phyloP scores from a whole-genome alignment of 805 yeast genomes.

The Saccharomycopsis javanensis region DNA sequence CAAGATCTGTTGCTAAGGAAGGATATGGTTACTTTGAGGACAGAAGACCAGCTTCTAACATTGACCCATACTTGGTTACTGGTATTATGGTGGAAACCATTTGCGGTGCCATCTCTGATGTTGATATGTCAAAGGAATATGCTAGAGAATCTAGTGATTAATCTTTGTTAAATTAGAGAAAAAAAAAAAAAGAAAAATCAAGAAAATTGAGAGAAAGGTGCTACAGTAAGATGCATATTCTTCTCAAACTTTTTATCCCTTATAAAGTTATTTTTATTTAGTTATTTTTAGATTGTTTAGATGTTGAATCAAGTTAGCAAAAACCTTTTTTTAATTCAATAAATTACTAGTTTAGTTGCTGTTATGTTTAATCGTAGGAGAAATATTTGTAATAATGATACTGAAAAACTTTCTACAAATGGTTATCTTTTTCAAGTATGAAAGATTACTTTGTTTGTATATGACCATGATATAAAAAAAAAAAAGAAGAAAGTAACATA shows the following conservation, averaged over 20 bases:
- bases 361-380: not conserved
- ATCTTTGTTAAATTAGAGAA: not conserved
- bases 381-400: too few species aligned
- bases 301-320: not conserved
- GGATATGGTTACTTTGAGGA: conserved; percentile 98
- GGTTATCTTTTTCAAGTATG: too few species aligned
- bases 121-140: conserved; percentile 86
- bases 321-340: not conserved
- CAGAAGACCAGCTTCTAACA: conserved; percentile 99
- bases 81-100: conserved; percentile 98
- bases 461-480: too few species aligned
- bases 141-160: conserved; percentile 47
- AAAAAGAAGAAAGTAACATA: too few species aligned
- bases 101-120: conserved; percentile 88
- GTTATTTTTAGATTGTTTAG: not conserved
- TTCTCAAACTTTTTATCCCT: not conserved
- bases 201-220: not conserved
- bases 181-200: not conserved
- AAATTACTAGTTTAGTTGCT: not conserved
- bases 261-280: not conserved
- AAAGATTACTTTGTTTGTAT: too few species aligned
- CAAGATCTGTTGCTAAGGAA: conserved; percentile 97
- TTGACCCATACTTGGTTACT: conserved; percentile 96
- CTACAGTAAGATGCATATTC: not conserved
- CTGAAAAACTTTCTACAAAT: too few species aligned